Percentiles rank a stretch among this genome's conserved stretches.
phyloP scores from a whole-genome alignment of 1,139 yeast genomes.

The Yamadazyma dushanensis region DNA sequence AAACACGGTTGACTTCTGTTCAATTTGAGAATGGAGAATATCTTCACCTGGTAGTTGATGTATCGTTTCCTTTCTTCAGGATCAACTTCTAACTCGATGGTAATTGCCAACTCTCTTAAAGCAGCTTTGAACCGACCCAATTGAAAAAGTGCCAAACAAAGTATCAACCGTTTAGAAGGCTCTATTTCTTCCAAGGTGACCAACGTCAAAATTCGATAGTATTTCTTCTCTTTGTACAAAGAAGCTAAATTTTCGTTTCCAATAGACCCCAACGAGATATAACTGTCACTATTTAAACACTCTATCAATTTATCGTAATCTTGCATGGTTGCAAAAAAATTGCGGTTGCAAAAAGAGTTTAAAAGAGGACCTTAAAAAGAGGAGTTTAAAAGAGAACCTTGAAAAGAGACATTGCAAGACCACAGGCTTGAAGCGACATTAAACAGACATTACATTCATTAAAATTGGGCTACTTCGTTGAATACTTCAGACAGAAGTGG shows the following conservation, averaged over 20 bases:
- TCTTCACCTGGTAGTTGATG: conserved; percentile 12
- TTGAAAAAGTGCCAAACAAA: conserved; percentile 23
- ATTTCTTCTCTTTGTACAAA: conserved; percentile 14
- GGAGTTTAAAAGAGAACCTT: no score
- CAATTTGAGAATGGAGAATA: conserved; percentile 20
- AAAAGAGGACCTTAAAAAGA: background rate
- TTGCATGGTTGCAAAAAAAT: conserved; percentile 5
- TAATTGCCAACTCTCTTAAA: conserved; percentile 26
- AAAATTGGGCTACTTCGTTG: background rate
- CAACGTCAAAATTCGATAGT: conserved; percentile 17
- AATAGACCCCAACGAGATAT: conserved; percentile 1
- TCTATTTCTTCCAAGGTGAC: conserved; percentile 12
- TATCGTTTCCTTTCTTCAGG: conserved; percentile 17
- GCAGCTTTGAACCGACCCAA: conserved; percentile 28
- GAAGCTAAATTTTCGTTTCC: conserved; percentile 1
- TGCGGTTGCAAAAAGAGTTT: conserved; percentile 10
- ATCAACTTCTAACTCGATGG: conserved; percentile 25
- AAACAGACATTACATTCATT: no score
- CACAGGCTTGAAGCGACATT: no score
- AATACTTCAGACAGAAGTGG: conserved; percentile 2
- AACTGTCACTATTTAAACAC: conserved; percentile 6
- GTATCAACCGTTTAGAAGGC: conserved; percentile 13
- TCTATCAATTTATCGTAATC: conserved; percentile 7
- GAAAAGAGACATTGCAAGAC: no score
- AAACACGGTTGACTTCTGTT: conserved; percentile 12